Conservation (phyloP, 768 basidiomycete genomes). For the Candolleomyces efflorescens region DNA sequence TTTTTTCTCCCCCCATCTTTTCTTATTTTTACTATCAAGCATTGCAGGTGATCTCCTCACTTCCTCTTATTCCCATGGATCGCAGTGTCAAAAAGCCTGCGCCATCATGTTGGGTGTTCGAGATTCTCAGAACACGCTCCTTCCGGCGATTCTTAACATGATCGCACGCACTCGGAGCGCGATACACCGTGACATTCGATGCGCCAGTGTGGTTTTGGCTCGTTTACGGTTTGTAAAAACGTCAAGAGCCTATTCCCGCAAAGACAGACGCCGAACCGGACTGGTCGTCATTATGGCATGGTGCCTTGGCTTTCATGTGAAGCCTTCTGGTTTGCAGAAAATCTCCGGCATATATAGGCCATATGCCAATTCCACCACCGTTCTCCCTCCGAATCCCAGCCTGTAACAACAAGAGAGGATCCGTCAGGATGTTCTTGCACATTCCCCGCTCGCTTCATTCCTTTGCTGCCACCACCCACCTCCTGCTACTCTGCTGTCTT, state of each 20-base stretch:
- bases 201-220: neutral
- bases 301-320: neutral
- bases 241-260: slow-evolving; percentile 4
- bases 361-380: neutral
- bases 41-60: neutral
- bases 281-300: neutral
- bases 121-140: neutral
- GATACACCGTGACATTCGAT: neutral
- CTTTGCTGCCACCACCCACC: slow-evolving; percentile 13
- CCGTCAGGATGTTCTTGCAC: neutral
- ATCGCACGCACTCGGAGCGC: neutral
- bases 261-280: neutral
- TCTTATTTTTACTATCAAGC: neutral
- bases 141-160: neutral
- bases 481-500: slow-evolving; percentile 12
- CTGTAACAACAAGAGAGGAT: too few species aligned
- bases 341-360: neutral
- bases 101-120: neutral
- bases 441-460: slow-evolving; percentile 10
- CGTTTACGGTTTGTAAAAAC: neutral
- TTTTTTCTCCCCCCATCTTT: slow-evolving; percentile 5
- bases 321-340: neutral
- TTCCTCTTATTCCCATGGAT: neutral
- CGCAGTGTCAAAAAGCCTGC: neutral
- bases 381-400: neutral